Evolutionary conservation across 2,329 filamentous ascomycete genomes (phyloP).

Genomic region (Ascochyta pisi): DNA sequence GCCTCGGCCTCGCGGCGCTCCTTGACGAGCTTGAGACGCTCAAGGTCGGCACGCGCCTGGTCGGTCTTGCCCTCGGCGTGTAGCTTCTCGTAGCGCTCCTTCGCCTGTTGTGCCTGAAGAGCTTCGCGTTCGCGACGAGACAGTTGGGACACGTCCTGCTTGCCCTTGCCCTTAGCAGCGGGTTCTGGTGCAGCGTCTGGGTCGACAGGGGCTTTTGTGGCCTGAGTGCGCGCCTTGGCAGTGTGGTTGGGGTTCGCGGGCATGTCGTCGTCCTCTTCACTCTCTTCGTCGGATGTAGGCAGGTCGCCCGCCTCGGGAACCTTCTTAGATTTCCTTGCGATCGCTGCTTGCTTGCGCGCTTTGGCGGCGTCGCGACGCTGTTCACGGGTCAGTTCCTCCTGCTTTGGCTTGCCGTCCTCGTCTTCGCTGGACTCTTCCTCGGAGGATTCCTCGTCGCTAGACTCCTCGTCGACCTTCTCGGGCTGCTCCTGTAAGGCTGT

Average conservation of each 20-base stretch:
- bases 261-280: conserved; percentile 63
- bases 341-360: conserved; percentile 88
- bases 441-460: conserved; percentile 51
- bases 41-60: conserved; percentile 88
- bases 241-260: conserved; percentile 92
- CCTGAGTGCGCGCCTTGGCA: conserved; percentile 71
- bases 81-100: conserved; percentile 88
- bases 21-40: conserved; percentile 78
- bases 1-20: conserved; percentile 87
- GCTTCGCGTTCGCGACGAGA: conserved; percentile 77
- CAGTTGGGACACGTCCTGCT: conserved; percentile 62
- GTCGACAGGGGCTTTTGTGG: conserved; percentile 58
- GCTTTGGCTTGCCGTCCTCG: conserved; percentile 52
- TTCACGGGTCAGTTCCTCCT: conserved; percentile 76
- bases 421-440: conserved; percentile 53
- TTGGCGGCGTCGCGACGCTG: conserved; percentile 87
- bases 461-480: conserved; percentile 61
- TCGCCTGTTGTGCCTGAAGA: conserved; percentile 83
- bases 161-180: conserved; percentile 62
- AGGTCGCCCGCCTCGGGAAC: conserved; percentile 84
- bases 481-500: conserved; percentile 38
- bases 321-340: conserved; percentile 74
- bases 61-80: conserved; percentile 97
- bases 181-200: conserved; percentile 55
- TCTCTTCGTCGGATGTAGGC: conserved; percentile 71